A percentile compares a stretch with the other conserved stretches of the same genome.
Evolutionary conservation across 164 flowering plant species (phyloP).

Genomic region (Piper betle): DNA sequence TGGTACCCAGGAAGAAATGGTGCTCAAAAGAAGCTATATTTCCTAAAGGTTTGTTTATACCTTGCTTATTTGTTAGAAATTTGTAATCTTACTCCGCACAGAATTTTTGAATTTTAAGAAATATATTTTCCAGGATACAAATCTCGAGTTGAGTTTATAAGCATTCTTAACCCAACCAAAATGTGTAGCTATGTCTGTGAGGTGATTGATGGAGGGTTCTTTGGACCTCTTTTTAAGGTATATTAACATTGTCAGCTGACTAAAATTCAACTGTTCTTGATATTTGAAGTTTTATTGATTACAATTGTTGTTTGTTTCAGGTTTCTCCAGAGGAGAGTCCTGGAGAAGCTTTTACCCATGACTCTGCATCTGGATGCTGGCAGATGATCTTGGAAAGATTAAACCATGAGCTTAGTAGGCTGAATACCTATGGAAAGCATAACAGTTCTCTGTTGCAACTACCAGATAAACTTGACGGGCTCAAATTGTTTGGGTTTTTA

Average conservation of each 20-base stretch:
- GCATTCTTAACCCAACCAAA: slow-evolving; percentile 38
- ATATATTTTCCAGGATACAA: slow-evolving; percentile 40
- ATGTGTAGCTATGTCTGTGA: slow-evolving; percentile 51
- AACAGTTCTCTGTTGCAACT: slow-evolving; percentile 19
- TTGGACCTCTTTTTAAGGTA: slow-evolving; percentile 84
- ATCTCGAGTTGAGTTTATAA: slow-evolving; percentile 51
- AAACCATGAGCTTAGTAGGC: slow-evolving; percentile 32
- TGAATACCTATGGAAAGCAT: slow-evolving; percentile 14
- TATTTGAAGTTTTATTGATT: not conserved
- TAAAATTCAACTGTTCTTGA: not conserved
- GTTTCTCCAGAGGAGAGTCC: slow-evolving; percentile 55
- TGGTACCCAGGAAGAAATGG: slow-evolving; percentile 47
- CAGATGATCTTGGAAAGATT: slow-evolving; percentile 49
- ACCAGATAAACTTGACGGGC: slow-evolving; percentile 37
- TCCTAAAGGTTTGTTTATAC: slow-evolving; percentile 44
- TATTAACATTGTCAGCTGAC: not conserved
- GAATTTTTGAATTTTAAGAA: not conserved
- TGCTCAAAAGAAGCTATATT: slow-evolving; percentile 44
- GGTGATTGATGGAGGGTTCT: slow-evolving; percentile 62
- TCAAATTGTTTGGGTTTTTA: slow-evolving; percentile 70
- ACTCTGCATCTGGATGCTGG: slow-evolving; percentile 65
- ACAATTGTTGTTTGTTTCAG: slow-evolving; percentile 21
- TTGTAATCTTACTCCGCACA: not conserved
- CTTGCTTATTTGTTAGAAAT: not conserved
- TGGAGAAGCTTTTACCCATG: slow-evolving; percentile 25